Evolutionary conservation across 2,329 filamentous ascomycete genomes (phyloP).

Genomic region (Fusarium nygamai): DNA sequence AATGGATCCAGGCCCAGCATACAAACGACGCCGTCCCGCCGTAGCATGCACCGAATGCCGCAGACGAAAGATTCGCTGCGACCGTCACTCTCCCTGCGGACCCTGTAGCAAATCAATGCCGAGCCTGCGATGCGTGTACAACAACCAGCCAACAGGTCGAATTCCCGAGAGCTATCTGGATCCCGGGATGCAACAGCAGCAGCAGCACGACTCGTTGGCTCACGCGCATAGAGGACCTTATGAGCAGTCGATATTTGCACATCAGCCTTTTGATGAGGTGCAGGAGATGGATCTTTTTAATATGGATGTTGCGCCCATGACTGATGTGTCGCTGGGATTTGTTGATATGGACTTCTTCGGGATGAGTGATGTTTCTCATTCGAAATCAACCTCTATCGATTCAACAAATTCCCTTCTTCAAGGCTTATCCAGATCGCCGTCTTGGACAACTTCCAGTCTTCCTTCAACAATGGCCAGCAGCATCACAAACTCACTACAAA

Average conservation of each 20-base stretch:
- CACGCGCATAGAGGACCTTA: background rate
- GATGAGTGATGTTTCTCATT: background rate
- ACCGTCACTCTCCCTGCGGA: constrained; percentile 2
- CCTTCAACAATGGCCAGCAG: background rate
- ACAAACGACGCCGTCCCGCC: constrained; percentile 3
- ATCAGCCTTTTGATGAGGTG: background rate
- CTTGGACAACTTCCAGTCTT: background rate
- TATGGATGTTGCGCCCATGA: background rate
- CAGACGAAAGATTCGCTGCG: constrained; percentile 2
- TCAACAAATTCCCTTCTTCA: background rate
- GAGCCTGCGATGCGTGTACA: constrained; percentile 2
- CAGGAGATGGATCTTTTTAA: background rate
- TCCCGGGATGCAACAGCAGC: background rate
- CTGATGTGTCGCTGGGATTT: background rate
- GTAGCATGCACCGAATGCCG: constrained; percentile 6
- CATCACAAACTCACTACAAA: background rate
- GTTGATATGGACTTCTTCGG: background rate
- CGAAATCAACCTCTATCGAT: background rate
- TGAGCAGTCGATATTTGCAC: background rate
- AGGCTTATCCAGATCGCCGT: background rate
- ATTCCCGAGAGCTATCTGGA: background rate
- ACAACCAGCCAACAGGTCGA: background rate
- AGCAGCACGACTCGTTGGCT: background rate
- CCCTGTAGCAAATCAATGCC: constrained; percentile 6
- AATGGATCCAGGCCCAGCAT: constrained; percentile 3